Conservation (phyloP, 1,284 basidiomycete genomes). For the Puccinia novopanici region DNA sequence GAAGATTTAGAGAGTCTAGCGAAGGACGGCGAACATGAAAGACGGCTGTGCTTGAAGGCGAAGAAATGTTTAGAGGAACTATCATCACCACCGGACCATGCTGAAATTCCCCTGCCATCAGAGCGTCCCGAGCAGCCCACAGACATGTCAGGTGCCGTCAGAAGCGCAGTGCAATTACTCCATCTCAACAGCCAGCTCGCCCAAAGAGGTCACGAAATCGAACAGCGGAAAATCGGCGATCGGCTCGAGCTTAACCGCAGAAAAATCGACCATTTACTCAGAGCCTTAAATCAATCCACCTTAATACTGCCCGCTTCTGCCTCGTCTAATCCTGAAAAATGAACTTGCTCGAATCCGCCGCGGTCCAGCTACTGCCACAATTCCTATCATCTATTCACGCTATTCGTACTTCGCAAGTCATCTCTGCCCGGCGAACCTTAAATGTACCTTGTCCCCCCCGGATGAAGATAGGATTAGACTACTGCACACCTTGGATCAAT, state of each 20-base stretch:
- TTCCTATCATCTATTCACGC: not conserved
- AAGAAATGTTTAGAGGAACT: not conserved
- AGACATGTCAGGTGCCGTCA: slow-evolving; percentile 16
- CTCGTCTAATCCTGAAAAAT: not conserved
- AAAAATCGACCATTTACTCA: slow-evolving; percentile 35
- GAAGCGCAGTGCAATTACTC: slow-evolving; percentile 15
- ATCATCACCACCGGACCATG: not conserved
- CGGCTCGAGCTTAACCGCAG: slow-evolving; percentile 24
- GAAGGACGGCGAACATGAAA: slow-evolving; percentile 4
- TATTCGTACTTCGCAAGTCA: not conserved
- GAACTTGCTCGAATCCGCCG: not conserved
- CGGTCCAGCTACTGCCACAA: not conserved
- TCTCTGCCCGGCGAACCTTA: not conserved
- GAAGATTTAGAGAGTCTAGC: not conserved
- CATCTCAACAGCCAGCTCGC: slow-evolving; percentile 9
- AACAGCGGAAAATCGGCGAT: slow-evolving; percentile 20
- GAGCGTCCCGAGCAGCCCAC: not conserved
- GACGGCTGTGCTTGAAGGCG: not conserved
- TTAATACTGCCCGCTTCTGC: not conserved
- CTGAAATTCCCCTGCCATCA: slow-evolving; percentile 4
- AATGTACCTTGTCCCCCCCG: no score
- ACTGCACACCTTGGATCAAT: no score
- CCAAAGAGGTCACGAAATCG: slow-evolving; percentile 12
- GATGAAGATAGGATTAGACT: no score
- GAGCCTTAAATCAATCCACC: not conserved